Evolutionary conservation across 495 filamentous ascomycete genomes (phyloP), one percentile per base, ranked within the genome.

Genomic region (Amphirosellinia nigrospora): DNA sequence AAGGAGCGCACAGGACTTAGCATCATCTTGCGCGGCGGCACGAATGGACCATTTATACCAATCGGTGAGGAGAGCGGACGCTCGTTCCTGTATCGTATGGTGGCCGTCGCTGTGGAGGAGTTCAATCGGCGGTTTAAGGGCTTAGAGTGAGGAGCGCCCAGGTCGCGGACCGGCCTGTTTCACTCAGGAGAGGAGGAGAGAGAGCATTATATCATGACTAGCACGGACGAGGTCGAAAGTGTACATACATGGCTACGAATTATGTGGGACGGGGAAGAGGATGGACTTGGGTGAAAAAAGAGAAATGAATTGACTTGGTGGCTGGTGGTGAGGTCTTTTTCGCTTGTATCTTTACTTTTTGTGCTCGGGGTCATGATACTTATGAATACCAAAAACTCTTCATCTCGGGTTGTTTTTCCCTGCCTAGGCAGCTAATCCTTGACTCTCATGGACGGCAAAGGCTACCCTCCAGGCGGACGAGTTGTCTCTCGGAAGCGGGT

Each of bases 1-100:
- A 99, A 98, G 83, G 96, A 99, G 84, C 83, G 96, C 69, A 99
- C 96, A 13, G 96, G 96, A 9, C 89, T 99, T 84, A 93, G 91
- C 60, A 87, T 98, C 70, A 90, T 92, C 50, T 82, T 98, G 71
- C 92, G 97, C 71, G 94, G 94, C 0, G 93, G 93, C 13, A 92
- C 92, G 21, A 97, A 97, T 76, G 96, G 96, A 16, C 96, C 96
- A 11, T 99, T 98, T 74, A 92, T 99, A 39, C 96, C 96, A 0
- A 93, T 98, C 3, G 90, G 89, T 66, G 93, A 98, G 77, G 96
- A 97, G 83, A 91, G 89, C 73, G 87, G 88, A 19, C 82, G 96
- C 75, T 93, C 96, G 73, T 99, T 95, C 87, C 81, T 99, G 72
- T 99, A 89, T 68, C 77, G 78, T 66, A 86, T 86, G 82, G 83